Conservation (phyloP, 371 early-diverging fungal species). For the Zopfochytrium polystomum region DNA sequence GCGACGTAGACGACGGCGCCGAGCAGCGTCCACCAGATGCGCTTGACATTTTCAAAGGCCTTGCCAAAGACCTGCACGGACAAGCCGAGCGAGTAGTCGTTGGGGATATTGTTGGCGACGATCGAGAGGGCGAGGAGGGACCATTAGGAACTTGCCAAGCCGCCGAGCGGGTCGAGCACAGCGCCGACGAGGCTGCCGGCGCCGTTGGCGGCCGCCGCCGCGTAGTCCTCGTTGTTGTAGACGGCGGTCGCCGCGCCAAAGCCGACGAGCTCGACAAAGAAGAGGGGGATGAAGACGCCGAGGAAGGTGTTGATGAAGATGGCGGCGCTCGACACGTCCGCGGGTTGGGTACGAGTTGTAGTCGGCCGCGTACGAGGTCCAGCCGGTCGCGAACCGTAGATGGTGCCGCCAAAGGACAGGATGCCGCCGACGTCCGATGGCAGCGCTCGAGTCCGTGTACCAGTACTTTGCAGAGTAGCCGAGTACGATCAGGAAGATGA, state of each 20-base stretch:
- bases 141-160: conserved; percentile 28
- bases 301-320: conserved; percentile 31
- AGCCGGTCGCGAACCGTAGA: conserved; percentile 34
- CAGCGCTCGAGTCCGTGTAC: background rate
- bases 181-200: conserved; percentile 25
- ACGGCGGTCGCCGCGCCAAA: conserved; percentile 20
- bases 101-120: conserved; percentile 31
- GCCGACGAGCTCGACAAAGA: conserved; percentile 34
- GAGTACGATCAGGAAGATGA: conserved; percentile 33
- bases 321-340: conserved; percentile 13
- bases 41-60: conserved; percentile 21
- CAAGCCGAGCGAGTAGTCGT: conserved; percentile 28
- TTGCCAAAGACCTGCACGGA: conserved; percentile 27
- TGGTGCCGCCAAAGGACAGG: conserved; percentile 26
- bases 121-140: conserved; percentile 33
- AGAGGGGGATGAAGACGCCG: conserved; percentile 32
- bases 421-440: conserved; percentile 11
- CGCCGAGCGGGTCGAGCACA: conserved; percentile 20
- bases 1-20: conserved; percentile 25
- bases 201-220: background rate
- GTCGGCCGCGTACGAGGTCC: conserved; percentile 38
- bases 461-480: conserved; percentile 6
- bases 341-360: conserved; percentile 30
- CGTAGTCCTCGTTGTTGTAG: conserved; percentile 14
- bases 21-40: conserved; percentile 32